Percentiles rank a stretch among this genome's conserved stretches.
phyloP scores from a whole-genome alignment of 169 alveolate species.

The Ichthyophthirius multifiliis region DNA sequence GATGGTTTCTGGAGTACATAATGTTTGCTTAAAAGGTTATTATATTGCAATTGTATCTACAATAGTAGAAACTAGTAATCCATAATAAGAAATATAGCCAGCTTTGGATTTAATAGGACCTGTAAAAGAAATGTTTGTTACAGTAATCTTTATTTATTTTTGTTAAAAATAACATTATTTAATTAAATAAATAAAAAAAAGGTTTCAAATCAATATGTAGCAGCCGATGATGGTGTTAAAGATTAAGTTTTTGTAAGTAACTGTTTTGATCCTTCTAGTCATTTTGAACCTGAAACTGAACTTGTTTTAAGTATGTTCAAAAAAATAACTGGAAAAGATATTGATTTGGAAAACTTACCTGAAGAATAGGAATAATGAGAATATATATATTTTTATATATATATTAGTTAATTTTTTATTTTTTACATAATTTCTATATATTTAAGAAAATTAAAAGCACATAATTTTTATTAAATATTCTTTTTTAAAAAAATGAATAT shows the following conservation, averaged over 20 bases:
- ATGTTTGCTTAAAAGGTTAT: conserved; percentile 93
- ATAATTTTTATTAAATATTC: too few relatives aligned
- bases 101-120: conserved; percentile 94
- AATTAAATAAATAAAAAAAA: conserved; percentile 1
- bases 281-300: conserved; percentile 96
- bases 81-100: conserved; percentile 91
- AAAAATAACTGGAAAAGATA: conserved; percentile 70
- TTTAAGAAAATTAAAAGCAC: too few relatives aligned
- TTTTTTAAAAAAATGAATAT: too few relatives aligned
- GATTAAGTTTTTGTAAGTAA: conserved; percentile 91
- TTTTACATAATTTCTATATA: too few relatives aligned
- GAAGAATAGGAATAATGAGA: conserved; percentile 57
- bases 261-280: conserved; percentile 96
- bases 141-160: conserved; percentile 12
- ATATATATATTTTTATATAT: too few relatives aligned
- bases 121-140: conserved; percentile 90
- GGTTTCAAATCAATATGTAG: conserved; percentile 76
- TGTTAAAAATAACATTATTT: conserved; percentile 5
- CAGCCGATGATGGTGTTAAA: conserved; percentile 84
- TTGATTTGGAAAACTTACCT: conserved; percentile 61
- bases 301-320: conserved; percentile 86
- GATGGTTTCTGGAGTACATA: conserved; percentile 92
- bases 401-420: too few relatives aligned
- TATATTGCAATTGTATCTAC: conserved; percentile 95
- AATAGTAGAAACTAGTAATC: conserved; percentile 95